Conservation (phyloP, 345 rosid species). For the Lepidium didymum region DNA sequence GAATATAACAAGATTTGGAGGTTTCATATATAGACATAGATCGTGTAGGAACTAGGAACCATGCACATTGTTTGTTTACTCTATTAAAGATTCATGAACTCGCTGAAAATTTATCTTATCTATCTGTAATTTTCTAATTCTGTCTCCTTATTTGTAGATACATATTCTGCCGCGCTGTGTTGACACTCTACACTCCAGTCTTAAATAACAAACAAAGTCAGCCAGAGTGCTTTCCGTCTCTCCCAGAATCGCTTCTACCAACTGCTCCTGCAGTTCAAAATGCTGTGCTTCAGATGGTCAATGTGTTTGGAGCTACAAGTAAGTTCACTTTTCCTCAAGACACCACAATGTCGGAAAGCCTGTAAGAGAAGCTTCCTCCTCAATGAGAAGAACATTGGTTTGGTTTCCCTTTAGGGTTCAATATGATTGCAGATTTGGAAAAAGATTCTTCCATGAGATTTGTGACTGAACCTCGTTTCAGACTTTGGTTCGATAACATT, state of each 20-base stretch:
- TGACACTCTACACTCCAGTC: slow-evolving; percentile 45
- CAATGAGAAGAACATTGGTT: slow-evolving; percentile 1
- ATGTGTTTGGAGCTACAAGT: slow-evolving; percentile 43
- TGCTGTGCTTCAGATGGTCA: slow-evolving; percentile 53
- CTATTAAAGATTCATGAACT: not conserved
- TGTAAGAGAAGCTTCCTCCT: too few relatives aligned
- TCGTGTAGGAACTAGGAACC: not conserved
- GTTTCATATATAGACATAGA: not conserved
- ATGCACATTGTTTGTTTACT: not conserved
- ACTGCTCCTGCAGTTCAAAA: slow-evolving; percentile 36
- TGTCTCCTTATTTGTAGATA: slow-evolving; percentile 43
- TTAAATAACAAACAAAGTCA: slow-evolving; percentile 53
- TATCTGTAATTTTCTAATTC: not conserved
- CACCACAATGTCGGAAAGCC: slow-evolving; percentile 11
- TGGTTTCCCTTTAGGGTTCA: slow-evolving; percentile 2
- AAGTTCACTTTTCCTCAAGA: slow-evolving; percentile 53
- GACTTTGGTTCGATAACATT: slow-evolving; percentile 2
- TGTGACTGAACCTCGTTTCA: not conserved
- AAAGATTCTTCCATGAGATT: not conserved
- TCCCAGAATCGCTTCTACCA: slow-evolving; percentile 50
- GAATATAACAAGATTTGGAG: not conserved
- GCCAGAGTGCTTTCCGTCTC: slow-evolving; percentile 70
- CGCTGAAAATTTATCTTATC: not conserved
- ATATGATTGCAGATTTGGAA: too few relatives aligned
- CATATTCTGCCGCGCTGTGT: slow-evolving; percentile 64